Percentiles rank a stretch among this genome's conserved stretches.
Evolutionary conservation across 139 green algal genomes (phyloP).

Genomic region (Edaphochlamys debaryana): DNA sequence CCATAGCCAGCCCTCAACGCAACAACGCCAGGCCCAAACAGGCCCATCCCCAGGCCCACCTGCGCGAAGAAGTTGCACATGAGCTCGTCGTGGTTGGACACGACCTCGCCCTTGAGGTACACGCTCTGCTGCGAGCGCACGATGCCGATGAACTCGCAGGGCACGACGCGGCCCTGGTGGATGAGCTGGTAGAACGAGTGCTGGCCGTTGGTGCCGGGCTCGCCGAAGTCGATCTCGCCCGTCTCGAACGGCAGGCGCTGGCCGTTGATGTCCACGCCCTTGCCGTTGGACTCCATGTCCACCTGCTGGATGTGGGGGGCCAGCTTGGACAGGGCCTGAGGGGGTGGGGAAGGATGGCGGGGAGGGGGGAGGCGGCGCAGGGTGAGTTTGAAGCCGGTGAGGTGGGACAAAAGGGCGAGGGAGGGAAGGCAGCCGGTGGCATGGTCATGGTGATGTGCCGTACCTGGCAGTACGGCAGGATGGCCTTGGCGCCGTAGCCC

Average conservation of each 20-base stretch:
- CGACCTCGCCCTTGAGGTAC: conserved; percentile 93
- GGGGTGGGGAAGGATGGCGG: background rate
- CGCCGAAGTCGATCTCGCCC: conserved; percentile 98
- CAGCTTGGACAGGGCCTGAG: conserved; percentile 95
- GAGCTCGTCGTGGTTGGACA: conserved; percentile 99
- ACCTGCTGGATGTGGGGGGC: conserved; percentile 97
- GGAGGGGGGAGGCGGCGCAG: background rate
- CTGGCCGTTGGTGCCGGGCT: conserved; percentile 99
- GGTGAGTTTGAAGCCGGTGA: too few relatives aligned
- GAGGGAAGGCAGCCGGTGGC: background rate
- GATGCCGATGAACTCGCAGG: conserved; percentile 98
- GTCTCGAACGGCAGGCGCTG: conserved; percentile 85
- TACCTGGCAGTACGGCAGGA: conserved; percentile 98
- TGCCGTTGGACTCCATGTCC: conserved; percentile 99
- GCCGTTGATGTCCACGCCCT: conserved; percentile 96
- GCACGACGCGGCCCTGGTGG: conserved; percentile 95
- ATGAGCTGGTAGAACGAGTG: conserved; percentile 99
- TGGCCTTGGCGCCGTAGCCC: conserved; percentile 87
- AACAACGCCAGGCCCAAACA: background rate
- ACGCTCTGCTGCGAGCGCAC: conserved; percentile 89
- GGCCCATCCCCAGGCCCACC: conserved; percentile 10
- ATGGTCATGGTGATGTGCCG: too few relatives aligned
- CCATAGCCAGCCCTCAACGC: background rate
- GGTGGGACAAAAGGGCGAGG: too few relatives aligned
- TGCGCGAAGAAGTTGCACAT: conserved; percentile 99